phyloP scores from a whole-genome alignment of 352 stramenopile genomes.

The Pseudoperonospora humuli region DNA sequence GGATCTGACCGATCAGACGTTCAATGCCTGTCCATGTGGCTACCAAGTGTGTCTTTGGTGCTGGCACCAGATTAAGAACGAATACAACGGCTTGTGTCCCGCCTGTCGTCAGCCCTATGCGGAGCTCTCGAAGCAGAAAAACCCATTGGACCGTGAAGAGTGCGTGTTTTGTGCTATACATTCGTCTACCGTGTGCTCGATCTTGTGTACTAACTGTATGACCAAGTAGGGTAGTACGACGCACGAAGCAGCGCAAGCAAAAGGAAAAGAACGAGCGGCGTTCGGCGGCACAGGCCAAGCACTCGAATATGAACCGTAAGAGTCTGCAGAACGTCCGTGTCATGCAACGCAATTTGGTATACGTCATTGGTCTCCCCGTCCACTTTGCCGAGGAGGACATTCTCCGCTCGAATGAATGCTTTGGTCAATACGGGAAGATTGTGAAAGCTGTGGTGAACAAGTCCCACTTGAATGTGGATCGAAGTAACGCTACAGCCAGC shows the following conservation, averaged over 20 bases:
- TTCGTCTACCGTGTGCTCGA: background rate
- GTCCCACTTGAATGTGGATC: conserved; percentile 55
- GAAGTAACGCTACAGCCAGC: conserved; percentile 70
- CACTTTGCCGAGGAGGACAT: conserved; percentile 78
- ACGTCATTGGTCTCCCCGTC: conserved; percentile 88
- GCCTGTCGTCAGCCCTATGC: conserved; percentile 96
- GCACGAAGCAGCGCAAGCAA: conserved; percentile 76
- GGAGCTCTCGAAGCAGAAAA: conserved; percentile 86
- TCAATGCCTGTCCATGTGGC: conserved; percentile 97
- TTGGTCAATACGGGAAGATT: conserved; percentile 92
- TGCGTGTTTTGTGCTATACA: conserved; percentile 20
- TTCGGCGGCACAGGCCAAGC: conserved; percentile 32
- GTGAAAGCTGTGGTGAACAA: conserved; percentile 91
- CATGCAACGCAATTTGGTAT: conserved; percentile 93
- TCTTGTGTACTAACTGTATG: background rate
- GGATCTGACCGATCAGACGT: conserved; percentile 97
- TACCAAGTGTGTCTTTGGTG: conserved; percentile 99
- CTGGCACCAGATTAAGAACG: conserved; percentile 99
- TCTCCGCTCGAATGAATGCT: conserved; percentile 82
- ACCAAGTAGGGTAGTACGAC: conserved; percentile 49
- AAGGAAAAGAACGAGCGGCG: conserved; percentile 82
- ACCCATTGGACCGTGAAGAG: conserved; percentile 94
- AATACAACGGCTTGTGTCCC: conserved; percentile 96
- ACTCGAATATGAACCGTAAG: conserved; percentile 51
- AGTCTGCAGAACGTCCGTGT: conserved; percentile 87